Percentiles rank a stretch among this genome's conserved stretches.
These are phyloP conservation scores for Bacidia rubella DNA, from an alignment of 495 filamentous ascomycete genomes.

Conservation along the genomic window DNA sequence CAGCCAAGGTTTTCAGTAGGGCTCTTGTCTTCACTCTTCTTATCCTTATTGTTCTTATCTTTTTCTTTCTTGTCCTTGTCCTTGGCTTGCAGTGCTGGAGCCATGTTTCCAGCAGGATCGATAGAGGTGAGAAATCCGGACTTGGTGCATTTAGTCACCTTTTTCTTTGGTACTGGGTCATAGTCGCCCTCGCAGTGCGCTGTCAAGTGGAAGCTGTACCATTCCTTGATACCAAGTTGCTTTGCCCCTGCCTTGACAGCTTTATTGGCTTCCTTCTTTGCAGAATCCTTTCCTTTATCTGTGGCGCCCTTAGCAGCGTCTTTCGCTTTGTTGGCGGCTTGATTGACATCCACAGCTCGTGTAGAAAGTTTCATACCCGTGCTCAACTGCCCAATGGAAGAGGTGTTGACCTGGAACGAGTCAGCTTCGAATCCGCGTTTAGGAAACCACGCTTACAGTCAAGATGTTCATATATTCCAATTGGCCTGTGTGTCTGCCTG, in stretches of 20 bases:
- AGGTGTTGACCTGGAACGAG: constrained; percentile 44
- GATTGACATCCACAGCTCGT: constrained; percentile 8
- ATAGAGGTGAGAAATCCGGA: constrained; percentile 40
- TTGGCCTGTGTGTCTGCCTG: constrained; percentile 46
- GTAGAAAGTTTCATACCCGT: constrained; percentile 15
- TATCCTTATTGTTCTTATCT: too few species aligned
- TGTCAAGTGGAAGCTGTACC: constrained; percentile 61
- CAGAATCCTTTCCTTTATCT: background rate
- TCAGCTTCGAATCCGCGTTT: constrained; percentile 7
- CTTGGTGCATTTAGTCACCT: constrained; percentile 49
- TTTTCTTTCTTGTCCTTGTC: too few species aligned
- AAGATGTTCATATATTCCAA: constrained; percentile 53
- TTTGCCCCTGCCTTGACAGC: constrained; percentile 32
- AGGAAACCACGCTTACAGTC: constrained; percentile 36
- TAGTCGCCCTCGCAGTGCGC: constrained; percentile 51
- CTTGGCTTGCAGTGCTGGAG: too few species aligned
- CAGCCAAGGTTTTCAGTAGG: background rate
- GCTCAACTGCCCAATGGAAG: constrained; percentile 41
- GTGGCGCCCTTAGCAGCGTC: constrained; percentile 11
- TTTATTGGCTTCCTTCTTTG: constrained; percentile 17
- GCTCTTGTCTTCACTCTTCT: too few species aligned
- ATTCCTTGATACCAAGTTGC: constrained; percentile 49
- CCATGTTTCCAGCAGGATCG: constrained; percentile 45
- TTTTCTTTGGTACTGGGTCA: constrained; percentile 36
- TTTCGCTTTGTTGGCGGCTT: constrained; percentile 17